phyloP scores from a whole-genome alignment of 2,329 filamentous ascomycete species.

The Aspergillus spinulosporus region DNA sequence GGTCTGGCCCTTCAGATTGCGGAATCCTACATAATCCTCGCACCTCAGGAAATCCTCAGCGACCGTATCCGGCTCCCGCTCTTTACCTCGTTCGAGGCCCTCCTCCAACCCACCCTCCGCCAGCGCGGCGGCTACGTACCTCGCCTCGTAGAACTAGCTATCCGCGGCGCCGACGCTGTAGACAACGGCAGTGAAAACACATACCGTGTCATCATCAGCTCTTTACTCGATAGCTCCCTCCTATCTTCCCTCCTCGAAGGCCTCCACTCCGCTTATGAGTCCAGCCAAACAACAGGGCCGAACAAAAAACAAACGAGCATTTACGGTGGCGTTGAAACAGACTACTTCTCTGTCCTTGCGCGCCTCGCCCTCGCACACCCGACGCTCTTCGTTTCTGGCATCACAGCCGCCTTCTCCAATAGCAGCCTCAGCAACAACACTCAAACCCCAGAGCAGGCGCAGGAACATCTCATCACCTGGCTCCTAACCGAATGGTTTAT shows the following conservation, averaged over 20 bases:
- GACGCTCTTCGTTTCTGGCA: constrained; percentile 60
- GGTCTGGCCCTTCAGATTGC: constrained; percentile 63
- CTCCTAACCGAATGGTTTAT: constrained; percentile 50
- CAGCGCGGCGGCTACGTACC: constrained; percentile 44
- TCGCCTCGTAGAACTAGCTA: constrained; percentile 62
- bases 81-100: constrained; percentile 40
- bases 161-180: constrained; percentile 62
- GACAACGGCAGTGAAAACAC: constrained; percentile 59
- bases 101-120: constrained; percentile 41
- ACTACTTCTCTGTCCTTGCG: constrained; percentile 81
- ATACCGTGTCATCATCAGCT: constrained; percentile 63
- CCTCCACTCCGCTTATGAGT: constrained; percentile 67
- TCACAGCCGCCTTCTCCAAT: constrained; percentile 36
- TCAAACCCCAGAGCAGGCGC: constrained; percentile 26
- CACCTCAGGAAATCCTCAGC: constrained; percentile 49
- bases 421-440: background rate
- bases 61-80: constrained; percentile 41
- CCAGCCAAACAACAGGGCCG: constrained; percentile 79
- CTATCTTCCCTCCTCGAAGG: constrained; percentile 64
- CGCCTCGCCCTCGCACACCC: constrained; percentile 75
- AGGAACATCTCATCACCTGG: constrained; percentile 44
- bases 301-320: constrained; percentile 69
- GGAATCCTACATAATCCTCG: constrained; percentile 69
- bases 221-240: constrained; percentile 65
- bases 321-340: constrained; percentile 73